These are phyloP conservation scores for Cyphellophora europaea DNA, from an alignment of 2,329 filamentous ascomycete genomes.

Conservation along the genomic window DNA sequence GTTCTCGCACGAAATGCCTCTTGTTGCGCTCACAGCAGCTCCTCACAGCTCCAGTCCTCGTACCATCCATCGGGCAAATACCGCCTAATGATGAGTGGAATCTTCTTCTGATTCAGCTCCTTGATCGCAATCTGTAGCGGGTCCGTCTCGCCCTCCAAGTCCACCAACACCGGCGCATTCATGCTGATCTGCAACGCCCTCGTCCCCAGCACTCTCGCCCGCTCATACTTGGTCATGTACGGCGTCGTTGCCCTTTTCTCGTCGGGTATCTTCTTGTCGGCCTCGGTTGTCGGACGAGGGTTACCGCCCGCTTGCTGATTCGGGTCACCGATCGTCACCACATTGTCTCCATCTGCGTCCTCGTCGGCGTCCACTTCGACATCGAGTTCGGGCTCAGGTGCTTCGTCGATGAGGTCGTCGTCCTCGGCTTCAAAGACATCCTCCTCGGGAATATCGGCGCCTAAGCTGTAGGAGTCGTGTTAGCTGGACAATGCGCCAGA, in stretches of 20 bases:
- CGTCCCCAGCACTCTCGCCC: conserved; percentile 84
- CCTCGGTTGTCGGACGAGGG: conserved; percentile 47
- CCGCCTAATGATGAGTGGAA: conserved; percentile 85
- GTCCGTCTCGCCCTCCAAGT: conserved; percentile 95
- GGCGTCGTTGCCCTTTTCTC: conserved; percentile 86
- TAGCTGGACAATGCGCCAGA: not conserved
- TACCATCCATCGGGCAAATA: conserved; percentile 98
- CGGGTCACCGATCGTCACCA: conserved; percentile 43
- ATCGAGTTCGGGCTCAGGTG: conserved; percentile 43
- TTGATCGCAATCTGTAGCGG: conserved; percentile 96
- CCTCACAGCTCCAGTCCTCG: conserved; percentile 98
- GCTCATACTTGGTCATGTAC: conserved; percentile 99
- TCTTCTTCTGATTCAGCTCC: conserved; percentile 97
- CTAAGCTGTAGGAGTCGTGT: conserved; percentile 11
- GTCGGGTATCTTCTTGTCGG: conserved; percentile 80
- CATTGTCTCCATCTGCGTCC: conserved; percentile 29
- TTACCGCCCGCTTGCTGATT: conserved; percentile 26
- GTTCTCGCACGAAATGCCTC: no score
- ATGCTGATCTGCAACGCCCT: conserved; percentile 83
- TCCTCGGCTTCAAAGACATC: conserved; percentile 39
- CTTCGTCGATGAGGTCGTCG: conserved; percentile 40
- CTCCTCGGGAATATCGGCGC: conserved; percentile 33
- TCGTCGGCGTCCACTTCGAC: conserved; percentile 39
- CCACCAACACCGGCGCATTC: conserved; percentile 93
- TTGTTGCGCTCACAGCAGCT: conserved; percentile 54